These are phyloP conservation scores for Claviceps spartinae DNA, from an alignment of 2,329 filamentous ascomycete species.

Conservation along the genomic window DNA sequence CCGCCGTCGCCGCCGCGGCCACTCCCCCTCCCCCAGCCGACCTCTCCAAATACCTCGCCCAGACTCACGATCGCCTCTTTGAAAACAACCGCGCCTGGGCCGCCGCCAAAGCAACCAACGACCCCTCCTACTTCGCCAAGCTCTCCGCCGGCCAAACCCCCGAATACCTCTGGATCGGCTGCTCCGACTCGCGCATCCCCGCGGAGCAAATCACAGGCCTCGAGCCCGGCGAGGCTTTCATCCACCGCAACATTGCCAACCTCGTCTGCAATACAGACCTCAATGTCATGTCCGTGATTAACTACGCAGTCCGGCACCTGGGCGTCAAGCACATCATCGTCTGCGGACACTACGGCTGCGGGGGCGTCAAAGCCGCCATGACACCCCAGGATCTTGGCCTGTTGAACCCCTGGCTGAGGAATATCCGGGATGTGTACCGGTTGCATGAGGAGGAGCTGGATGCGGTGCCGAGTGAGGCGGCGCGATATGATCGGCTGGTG, in stretches of 20 bases:
- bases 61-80: constrained; percentile 54
- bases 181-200: constrained; percentile 82
- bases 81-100: constrained; percentile 57
- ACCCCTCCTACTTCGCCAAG: constrained; percentile 53
- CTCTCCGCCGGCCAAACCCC: constrained; percentile 52
- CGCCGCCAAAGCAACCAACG: constrained; percentile 37
- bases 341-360: constrained; percentile 68
- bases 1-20: too few relatives aligned
- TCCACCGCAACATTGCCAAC: constrained; percentile 93
- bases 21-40: background rate
- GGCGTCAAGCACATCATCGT: constrained; percentile 71
- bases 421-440: constrained; percentile 62
- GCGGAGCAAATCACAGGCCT: constrained; percentile 76
- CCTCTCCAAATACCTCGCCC: constrained; percentile 35
- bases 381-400: constrained; percentile 56
- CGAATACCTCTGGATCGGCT: constrained; percentile 79
- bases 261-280: constrained; percentile 69
- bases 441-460: constrained; percentile 59
- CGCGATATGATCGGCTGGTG: constrained; percentile 56
- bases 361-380: constrained; percentile 62
- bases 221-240: constrained; percentile 80
- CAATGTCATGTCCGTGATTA: constrained; percentile 67
- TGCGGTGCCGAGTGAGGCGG: constrained; percentile 41
- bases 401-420: constrained; percentile 60
- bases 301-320: constrained; percentile 72